Base-by-base conservation (phyloP, 75 land plant genomes). In the Picea glauca region DNA sequence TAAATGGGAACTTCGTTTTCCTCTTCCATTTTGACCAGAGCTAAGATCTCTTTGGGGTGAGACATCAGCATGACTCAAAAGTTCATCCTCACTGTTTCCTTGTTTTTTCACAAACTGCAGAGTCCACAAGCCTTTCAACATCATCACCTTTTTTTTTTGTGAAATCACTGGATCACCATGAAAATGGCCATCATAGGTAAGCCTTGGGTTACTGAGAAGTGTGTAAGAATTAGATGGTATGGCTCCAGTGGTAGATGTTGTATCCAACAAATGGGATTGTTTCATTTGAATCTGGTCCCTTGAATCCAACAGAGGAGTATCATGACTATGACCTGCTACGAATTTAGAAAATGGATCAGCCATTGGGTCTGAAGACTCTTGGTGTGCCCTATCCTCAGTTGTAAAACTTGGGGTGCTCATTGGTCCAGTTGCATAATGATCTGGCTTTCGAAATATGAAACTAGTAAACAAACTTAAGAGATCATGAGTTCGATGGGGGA, bases 381-480 rank as follows among this genome's bases (percentile, higher is more conserved):
- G 33, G 3, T 50, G 58, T 54, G 32, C 31, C 58, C 30, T 23
- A 3, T 74, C 76, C 46, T 74, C 50, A 74, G 58, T 56, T 17
- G 62, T 60, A 56, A 26, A 56, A 74, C 76, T 74, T 74, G 76
- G 76, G n/a, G 31, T 21, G 33, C 76, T 56, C 31, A 56, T 74
- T 23, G 58, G 38, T 56, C 58, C 58, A 26, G 11, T 26, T 26
- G 17, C 33, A 74, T 56, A 74, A 20, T 40, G 46, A 74, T 74
- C 76, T 4, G 32, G 58, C 17, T 74, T 74, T 74, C 1, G 32
- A 57, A 74, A 74, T 74, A 74, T 31, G 59, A 74, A 74, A 56
- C 35, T 57, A 26, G 59, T 57, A 56, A 74, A 74, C 7, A 74
- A 20, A 74, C 73, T 68, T 35, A 68, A 20, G 73, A 68, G 46